Percentiles rank a stretch among this genome's conserved stretches.
These are phyloP conservation scores for Phytophthora brassicae DNA, from an alignment of 352 stramenopile species.

Conservation along the genomic window DNA sequence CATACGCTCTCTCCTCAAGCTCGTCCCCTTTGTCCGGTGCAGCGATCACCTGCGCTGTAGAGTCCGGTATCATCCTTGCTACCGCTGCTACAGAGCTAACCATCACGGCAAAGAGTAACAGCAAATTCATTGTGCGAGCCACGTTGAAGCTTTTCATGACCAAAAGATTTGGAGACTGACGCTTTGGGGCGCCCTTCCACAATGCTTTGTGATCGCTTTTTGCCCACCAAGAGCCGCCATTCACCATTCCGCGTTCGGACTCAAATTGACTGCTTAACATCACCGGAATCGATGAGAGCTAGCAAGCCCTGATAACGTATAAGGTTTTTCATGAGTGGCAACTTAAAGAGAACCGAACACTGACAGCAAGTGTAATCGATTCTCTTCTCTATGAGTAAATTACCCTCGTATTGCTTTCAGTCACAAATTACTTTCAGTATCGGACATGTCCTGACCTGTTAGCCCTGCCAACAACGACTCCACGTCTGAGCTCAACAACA, in stretches of 20 bases:
- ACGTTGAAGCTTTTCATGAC: background rate
- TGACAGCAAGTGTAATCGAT: no score
- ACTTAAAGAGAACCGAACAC: no score
- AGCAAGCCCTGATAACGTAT: no score
- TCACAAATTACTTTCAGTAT: slow-evolving; percentile 16
- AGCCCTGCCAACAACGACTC: slow-evolving; percentile 26
- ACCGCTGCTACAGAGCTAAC: background rate
- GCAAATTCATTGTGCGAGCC: background rate
- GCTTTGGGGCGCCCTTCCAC: slow-evolving; percentile 27
- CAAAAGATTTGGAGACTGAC: slow-evolving; percentile 17
- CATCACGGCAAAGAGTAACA: background rate
- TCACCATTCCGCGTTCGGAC: no score
- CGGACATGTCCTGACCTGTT: slow-evolving; percentile 4
- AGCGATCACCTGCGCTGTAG: slow-evolving; percentile 53
- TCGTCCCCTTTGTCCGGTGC: slow-evolving; percentile 70
- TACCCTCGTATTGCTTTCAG: slow-evolving; percentile 10
- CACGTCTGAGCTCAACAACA: no score
- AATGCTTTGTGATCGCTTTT: no score
- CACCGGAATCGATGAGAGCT: no score
- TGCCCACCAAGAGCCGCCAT: no score
- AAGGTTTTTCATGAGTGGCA: no score
- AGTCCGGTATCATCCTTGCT: slow-evolving; percentile 8
- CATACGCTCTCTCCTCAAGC: slow-evolving; percentile 57
- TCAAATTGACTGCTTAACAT: no score
- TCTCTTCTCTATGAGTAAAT: slow-evolving; percentile 7